Evolutionary conservation across 495 filamentous ascomycete species (phyloP), one percentile per base, ranked within the genome.

Genomic region (Darksidea phi): DNA sequence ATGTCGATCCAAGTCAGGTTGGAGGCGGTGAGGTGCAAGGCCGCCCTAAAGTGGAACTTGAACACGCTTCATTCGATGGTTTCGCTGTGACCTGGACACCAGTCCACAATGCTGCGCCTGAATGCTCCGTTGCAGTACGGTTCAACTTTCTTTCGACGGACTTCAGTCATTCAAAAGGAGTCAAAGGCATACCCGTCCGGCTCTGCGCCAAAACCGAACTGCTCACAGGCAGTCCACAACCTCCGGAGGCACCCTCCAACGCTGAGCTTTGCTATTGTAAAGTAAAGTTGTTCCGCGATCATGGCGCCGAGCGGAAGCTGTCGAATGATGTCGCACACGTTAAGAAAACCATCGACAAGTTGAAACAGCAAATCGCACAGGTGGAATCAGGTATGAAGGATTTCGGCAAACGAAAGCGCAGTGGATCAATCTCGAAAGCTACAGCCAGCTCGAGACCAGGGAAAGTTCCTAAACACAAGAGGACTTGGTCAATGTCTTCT

Each of bases 121-220:
- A 95, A 52, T 94, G 89, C 74, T 86, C 80, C 24, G 82, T 98
- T 34, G 84, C 90, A 13, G 88, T 97, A 15, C 89, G 91, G 46
- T 98, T 97, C 80, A 97, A 98, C 73, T 98, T 98, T 69, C 80
- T 97, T 0, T 98, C 94, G 0, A 98, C 93, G 12, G 94, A 98
- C 70, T 98, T 97, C 71, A 97, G 91, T 70, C 91, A 96, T 67
- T 97, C 94, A 6, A 97, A 98, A 66, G 94, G 94, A 26, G 93
- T 98, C 26, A 97, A 97, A 72, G 94, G 94, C 17, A 95, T 96
- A 55, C 90, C 93, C 0, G 91, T 98, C 12, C 76, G 94, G 42
- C 79, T 98, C 4, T 97, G 93, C 70, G 84, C 91, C 4, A 96
- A 97, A 73, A 97, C 93, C 0, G 86, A 91, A 48, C 70, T 83